Conservation (phyloP, 495 filamentous ascomycete genomes). For the Aspergillus bridgeri region DNA sequence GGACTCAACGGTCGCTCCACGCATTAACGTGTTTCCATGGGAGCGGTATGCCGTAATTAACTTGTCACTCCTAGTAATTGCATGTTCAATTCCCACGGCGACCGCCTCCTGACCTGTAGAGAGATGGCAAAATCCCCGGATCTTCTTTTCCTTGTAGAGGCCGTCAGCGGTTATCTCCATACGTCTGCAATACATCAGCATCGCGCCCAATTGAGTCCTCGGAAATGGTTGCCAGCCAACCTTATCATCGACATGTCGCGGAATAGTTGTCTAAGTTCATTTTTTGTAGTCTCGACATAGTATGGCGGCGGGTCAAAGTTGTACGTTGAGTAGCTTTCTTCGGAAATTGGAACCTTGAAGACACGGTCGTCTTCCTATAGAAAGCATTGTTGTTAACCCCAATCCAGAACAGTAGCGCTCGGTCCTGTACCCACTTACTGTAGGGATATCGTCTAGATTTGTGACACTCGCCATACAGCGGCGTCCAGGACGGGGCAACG, state of each 20-base stretch:
- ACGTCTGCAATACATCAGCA: conserved; percentile 13
- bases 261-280: conserved; percentile 25
- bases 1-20: conserved; percentile 75
- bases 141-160: conserved; percentile 32
- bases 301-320: conserved; percentile 25
- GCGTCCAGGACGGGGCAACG: conserved; percentile 1
- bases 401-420: not conserved
- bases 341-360: conserved; percentile 20
- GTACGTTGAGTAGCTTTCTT: conserved; percentile 26
- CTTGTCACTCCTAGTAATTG: conserved; percentile 77
- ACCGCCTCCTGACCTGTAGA: conserved; percentile 75
- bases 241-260: conserved; percentile 20
- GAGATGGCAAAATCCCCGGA: conserved; percentile 34
- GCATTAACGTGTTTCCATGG: conserved; percentile 91
- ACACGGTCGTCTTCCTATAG: conserved; percentile 23
- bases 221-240: not conserved
- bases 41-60: conserved; percentile 92
- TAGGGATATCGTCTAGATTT: conserved; percentile 5
- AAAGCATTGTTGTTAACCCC: not conserved
- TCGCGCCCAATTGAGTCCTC: not conserved
- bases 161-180: conserved; percentile 23
- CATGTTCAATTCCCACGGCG: conserved; percentile 87
- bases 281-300: conserved; percentile 25
- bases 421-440: conserved; percentile 1
- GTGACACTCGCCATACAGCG: conserved; percentile 7